Base-by-base conservation (phyloP, 176 grass and related monocot species). In the Oryza officinalis region DNA sequence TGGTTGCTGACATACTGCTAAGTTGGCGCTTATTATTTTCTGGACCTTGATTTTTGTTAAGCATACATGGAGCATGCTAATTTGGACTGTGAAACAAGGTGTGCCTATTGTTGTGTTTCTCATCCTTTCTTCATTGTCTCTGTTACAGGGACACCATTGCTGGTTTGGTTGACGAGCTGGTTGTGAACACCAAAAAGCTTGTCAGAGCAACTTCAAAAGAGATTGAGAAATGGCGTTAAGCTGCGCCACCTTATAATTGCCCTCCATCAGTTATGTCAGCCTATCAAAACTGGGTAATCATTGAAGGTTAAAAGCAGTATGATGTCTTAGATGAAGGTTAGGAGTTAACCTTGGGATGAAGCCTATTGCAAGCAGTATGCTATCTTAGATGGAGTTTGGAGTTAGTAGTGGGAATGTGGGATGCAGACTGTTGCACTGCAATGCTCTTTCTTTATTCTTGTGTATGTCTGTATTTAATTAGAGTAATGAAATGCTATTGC, bases 161-260 rank as follows among this genome's bases (percentile, higher is more conserved):
- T 71, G 91, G 76, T 71, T 88, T 95, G 44, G 75, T 93, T 35
- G 91, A 98, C 4, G 93, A 82, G 74, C 60, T 95, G 83, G 72
- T 92, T 20, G 60, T 89, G 67, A 98, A 92, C 83, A 91, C 96
- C 72, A 92, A 98, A 82, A 94, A 85, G 72, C 69, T 95, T 82
- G 87, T 76, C 67, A 61, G 80, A n/a, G 89, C 87, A 90, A 92
- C 96, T 50, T 92, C 91, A 33, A 88, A 87, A 80, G 80, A 82
- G 66, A 92, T 90, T 15, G 85, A 93, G 78, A 97, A 97, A 68
- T 88, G 92, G 86, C 81, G 75, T 82, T 94, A 78, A 94, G 64
- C 37, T 82, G 78, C 23, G 28, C 63, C 49, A 38, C 61, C 23
- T 20, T 41, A 57, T 59, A 18, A 31, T 57, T 17, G 33, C 72